phyloP scores from a whole-genome alignment of 768 basidiomycete species.

The Termitomyces sp. region DNA sequence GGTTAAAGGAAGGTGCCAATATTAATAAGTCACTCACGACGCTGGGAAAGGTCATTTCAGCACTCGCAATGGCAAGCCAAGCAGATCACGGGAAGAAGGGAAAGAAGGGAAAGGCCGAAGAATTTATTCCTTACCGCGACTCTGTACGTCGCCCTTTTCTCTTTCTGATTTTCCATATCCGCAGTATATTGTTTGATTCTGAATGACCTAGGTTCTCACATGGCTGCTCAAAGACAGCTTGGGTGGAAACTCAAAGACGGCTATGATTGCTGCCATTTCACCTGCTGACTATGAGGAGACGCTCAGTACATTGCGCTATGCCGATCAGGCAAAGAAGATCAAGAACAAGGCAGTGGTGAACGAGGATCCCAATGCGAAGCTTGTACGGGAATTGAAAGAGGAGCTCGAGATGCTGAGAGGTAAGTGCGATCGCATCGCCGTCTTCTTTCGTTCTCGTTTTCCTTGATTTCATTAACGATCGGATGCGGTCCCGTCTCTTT shows the following conservation, averaged over 20 bases:
- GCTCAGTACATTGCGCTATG: conserved; percentile 92
- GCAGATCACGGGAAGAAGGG: conserved; percentile 69
- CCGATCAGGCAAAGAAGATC: conserved; percentile 99
- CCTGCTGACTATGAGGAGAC: conserved; percentile 99
- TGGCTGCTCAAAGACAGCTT: conserved; percentile 98
- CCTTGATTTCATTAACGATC: conserved; percentile 8
- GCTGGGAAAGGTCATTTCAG: conserved; percentile 94
- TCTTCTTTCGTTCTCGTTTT: conserved; percentile 8
- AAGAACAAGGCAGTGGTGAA: conserved; percentile 99
- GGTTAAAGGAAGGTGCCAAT: conserved; percentile 96
- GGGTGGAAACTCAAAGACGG: conserved; percentile 96
- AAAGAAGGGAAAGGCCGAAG: conserved; percentile 85
- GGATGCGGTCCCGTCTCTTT: conserved; percentile 10
- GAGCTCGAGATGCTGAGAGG: conserved; percentile 91
- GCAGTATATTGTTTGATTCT: not conserved
- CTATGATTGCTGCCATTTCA: conserved; percentile 98
- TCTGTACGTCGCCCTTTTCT: conserved; percentile 52
- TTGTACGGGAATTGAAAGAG: conserved; percentile 98
- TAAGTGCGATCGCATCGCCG: conserved; percentile 31
- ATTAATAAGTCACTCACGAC: conserved; percentile 99
- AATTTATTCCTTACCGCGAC: conserved; percentile 96
- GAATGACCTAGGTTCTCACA: conserved; percentile 69
- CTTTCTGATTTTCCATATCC: conserved; percentile 8
- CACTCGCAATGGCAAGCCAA: conserved; percentile 72
- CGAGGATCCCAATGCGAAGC: conserved; percentile 98